Evolutionary conservation across 1,284 basidiomycete genomes (phyloP), one percentile per base, ranked within the genome.

Genomic region (Austroboletus rostrupii): DNA sequence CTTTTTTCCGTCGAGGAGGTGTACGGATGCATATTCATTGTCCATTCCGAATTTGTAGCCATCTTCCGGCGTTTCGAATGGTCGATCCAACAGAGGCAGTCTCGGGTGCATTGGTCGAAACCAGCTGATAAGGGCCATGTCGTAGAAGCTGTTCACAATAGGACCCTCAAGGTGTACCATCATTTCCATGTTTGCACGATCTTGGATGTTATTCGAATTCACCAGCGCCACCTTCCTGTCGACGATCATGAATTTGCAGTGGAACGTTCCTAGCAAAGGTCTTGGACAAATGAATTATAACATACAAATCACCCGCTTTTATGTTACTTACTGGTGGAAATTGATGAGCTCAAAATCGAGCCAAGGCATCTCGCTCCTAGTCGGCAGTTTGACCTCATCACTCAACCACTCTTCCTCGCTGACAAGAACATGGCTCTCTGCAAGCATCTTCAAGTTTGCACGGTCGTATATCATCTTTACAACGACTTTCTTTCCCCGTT

Each of bases 161-260:
- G 82, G 81, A 2, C 85, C 85, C 60, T 88, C 85, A 35, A 83
- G 69, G 57, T 83, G 80, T 6, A 74, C 66, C 76, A 80, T 85
- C 78, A 86, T 80, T 65, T 87, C 82, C 54, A 85, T 64, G 58
- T 85, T 84, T 9, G 80, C 78, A 20, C 81, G 76, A 58, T 86
- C 79, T 65, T 88, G 87, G 46, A 90, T 86, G 55, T 90, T 90
- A 68, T 87, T 88, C 50, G 78, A 81, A 66, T 87, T 87, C 56
- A 91, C 70, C 49, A 89, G 69, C 0, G 83, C 87, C 28, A 89
- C 74, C 57, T 80, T 83, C 16, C 87, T 76, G 61, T 91, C 88
- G 10, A 90, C 81, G 48, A 90, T 72, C 62, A 89, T 73, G 55
- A 86, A 87, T 64, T 91, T 90, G 40, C 83, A 81, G 59, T 91